A percentile compares a stretch with the other conserved stretches of the same genome.
Conservation (phyloP, 495 filamentous ascomycete species). For the Chlorociboria aeruginascens region DNA sequence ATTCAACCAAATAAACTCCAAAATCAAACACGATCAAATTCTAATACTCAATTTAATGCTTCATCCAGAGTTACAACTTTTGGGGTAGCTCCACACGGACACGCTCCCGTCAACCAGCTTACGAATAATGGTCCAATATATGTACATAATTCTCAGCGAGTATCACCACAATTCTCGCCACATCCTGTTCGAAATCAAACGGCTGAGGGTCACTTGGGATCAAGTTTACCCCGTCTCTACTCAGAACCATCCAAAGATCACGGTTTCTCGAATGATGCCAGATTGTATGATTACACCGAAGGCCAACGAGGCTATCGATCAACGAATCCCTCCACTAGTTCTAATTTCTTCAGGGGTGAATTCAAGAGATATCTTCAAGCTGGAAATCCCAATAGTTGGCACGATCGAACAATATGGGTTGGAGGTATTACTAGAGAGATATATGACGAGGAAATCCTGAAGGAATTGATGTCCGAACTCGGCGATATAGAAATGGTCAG, state of each 20-base stretch:
- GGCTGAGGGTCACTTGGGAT: background rate
- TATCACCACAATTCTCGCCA: background rate
- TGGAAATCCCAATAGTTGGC: too few species aligned
- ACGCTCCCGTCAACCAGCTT: too few species aligned
- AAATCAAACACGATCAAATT: too few species aligned
- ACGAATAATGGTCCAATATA: background rate
- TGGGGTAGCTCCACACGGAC: too few species aligned
- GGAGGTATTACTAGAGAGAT: background rate
- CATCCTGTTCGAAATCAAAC: background rate
- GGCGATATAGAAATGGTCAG: conserved; percentile 9
- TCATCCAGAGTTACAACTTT: too few species aligned
- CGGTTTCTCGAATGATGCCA: conserved; percentile 1
- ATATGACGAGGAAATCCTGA: background rate
- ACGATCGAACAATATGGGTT: conserved; percentile 2
- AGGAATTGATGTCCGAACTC: conserved; percentile 2
- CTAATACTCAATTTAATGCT: too few species aligned
- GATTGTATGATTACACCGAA: background rate
- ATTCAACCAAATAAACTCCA: too few species aligned
- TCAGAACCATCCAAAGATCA: background rate
- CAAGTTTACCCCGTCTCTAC: background rate
- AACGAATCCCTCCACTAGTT: background rate
- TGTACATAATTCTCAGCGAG: background rate
- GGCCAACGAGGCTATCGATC: background rate
- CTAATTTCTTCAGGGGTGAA: background rate
- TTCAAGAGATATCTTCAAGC: too few species aligned